These are phyloP conservation scores for Leptographium procerum DNA, from an alignment of 2,329 filamentous ascomycete species.

Conservation along the genomic window DNA sequence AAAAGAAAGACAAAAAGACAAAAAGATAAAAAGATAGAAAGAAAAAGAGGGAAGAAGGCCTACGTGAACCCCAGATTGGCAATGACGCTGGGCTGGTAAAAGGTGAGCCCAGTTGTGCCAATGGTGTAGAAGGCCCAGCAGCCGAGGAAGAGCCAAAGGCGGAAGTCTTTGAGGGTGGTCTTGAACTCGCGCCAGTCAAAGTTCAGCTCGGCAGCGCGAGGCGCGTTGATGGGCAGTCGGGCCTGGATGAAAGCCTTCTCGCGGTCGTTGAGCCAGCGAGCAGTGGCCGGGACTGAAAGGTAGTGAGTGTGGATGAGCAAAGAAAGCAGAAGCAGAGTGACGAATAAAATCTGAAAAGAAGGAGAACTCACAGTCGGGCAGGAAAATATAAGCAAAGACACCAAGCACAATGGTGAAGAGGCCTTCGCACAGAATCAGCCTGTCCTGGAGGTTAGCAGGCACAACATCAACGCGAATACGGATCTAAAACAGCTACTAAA, in stretches of 20 bases:
- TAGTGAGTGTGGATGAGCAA: constrained; percentile 3
- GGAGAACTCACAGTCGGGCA: constrained; percentile 42
- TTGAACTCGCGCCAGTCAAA: constrained; percentile 28
- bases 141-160: constrained; percentile 33
- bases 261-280: constrained; percentile 31
- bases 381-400: constrained; percentile 35
- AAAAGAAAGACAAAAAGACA: no score
- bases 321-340: neutral
- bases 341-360: no score
- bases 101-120: constrained; percentile 30
- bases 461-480: no score
- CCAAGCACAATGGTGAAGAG: constrained; percentile 34
- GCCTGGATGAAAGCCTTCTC: constrained; percentile 38
- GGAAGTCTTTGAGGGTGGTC: constrained; percentile 25
- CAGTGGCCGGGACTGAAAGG: constrained; percentile 27
- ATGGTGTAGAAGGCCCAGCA: constrained; percentile 36
- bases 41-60: neutral
- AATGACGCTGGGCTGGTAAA: constrained; percentile 30
- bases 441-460: neutral
- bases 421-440: constrained; percentile 31
- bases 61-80: constrained; percentile 20
- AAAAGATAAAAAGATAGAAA: no score
- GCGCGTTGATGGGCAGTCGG: constrained; percentile 31
- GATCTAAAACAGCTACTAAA: no score
- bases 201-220: constrained; percentile 27